phyloP scores from a whole-genome alignment of 805 yeast species.

The Lipomyces spencermartinsiae region DNA sequence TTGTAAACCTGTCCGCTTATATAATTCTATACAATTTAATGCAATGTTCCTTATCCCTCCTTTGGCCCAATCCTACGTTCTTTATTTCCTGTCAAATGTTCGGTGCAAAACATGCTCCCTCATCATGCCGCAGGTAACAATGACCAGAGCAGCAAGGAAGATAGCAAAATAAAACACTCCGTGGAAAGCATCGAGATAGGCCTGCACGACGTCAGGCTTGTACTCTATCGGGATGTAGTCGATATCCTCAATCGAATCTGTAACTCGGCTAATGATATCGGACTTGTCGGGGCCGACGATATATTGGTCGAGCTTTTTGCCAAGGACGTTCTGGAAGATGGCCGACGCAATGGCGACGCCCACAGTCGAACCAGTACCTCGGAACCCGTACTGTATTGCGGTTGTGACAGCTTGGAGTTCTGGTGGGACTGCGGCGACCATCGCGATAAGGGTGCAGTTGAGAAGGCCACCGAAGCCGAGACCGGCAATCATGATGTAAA shows the following conservation, averaged over 20 bases:
- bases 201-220: slow-evolving; percentile 29
- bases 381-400: slow-evolving; percentile 74
- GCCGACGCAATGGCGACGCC: slow-evolving; percentile 69
- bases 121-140: slow-evolving; percentile 34
- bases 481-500: slow-evolving; percentile 55
- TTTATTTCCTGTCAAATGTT: slow-evolving; percentile 14
- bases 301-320: slow-evolving; percentile 35
- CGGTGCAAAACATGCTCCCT: slow-evolving; percentile 30
- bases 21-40: too few species aligned
- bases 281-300: slow-evolving; percentile 29
- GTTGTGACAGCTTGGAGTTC: slow-evolving; percentile 74
- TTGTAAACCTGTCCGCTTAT: not conserved
- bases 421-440: slow-evolving; percentile 66
- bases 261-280: slow-evolving; percentile 33
- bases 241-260: slow-evolving; percentile 35
- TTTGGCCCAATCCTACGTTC: not conserved
- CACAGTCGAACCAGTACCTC: slow-evolving; percentile 72
- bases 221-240: slow-evolving; percentile 23
- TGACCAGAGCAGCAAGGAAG: slow-evolving; percentile 27
- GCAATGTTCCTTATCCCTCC: not conserved
- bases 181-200: slow-evolving; percentile 36
- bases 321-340: slow-evolving; percentile 56
- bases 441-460: slow-evolving; percentile 65
- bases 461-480: slow-evolving; percentile 61
- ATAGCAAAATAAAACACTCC: slow-evolving; percentile 35